Evolutionary conservation across 2,329 filamentous ascomycete species (phyloP), one percentile per base, ranked within the genome.

Genomic region (Pestalotiopsis sp.): DNA sequence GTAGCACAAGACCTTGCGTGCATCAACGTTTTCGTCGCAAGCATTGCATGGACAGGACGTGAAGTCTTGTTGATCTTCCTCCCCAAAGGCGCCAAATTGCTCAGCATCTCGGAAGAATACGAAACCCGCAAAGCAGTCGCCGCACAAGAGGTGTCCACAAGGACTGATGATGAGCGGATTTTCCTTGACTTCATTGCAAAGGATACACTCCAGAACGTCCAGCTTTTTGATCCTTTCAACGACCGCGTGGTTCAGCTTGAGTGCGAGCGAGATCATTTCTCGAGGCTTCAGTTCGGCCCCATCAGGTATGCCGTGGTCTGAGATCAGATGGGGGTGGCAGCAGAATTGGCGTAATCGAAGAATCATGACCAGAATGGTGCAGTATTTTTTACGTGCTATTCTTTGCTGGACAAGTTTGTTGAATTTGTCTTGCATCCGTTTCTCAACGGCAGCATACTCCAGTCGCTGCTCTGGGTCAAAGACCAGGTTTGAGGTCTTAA

Each of bases 331-430:
- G 1, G 92, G 93, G 77, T 96, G 93, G 74, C 92, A 95, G 75
- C 92, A 94, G 25, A 91, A 91, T 79, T 96, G 93, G 23, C 93
- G 90, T n/a, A 96, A 86, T 31, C 93, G 90, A 60, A 96, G 85
- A 59, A 96, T 85, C 25, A 97, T 84, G 6, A 97, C 91, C 23
- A 98, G 83, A 58, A 97, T 91, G 72, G 91, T 92, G 9, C 91
- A 92, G 77, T 97, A 98, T 69, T 93, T 90, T 70, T 87, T 89
- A 45, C 88, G 90, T 13, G 96, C 84, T 0, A 71, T 71, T 2
- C 74, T 72, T 5, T 70, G 66, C 58, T 73, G 73, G 25, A 77
- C 45, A 45, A 75, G 79, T 13, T 70, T 70, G 70, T 78, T 78
- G 65, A 78, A 70, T 60, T 72, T 68, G 2, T 77, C 45, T 61